Evolutionary conservation across 2,329 filamentous ascomycete species (phyloP), one percentile per base, ranked within the genome.

Genomic region (Boeremia lycopersici): DNA sequence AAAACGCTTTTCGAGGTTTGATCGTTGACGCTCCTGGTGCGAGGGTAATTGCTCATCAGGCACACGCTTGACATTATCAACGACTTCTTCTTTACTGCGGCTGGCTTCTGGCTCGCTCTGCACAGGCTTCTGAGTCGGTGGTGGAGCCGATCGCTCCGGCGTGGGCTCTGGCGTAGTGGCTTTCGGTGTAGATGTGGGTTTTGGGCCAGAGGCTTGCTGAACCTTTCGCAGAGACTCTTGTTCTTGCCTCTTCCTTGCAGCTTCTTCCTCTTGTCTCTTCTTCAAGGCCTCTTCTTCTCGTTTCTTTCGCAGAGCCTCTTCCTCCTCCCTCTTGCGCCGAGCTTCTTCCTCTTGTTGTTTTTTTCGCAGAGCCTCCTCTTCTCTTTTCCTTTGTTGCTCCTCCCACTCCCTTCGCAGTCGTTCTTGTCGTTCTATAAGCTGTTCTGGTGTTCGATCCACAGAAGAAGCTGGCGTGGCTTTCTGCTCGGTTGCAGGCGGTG

Each of bases 1-100:
- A 72, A 95, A 85, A 50, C 82, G 80, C 63, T 85, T 86, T 6
- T 81, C 84, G 35, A 84, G 61, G 43, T 83, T 75, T 62, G 83
- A 87, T 72, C 85, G 76, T 46, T 81, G 80, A 13, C 76, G 74
- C 54, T 84, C 80, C 26, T 76, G 72, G 47, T 83, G 77, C 7
- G 84, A 86, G 7, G 83, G 84, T 5, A 84, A 74, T 7, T 78
- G 68, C 31, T 77, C 73, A 23, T 74, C 69, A 7, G 74, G 70
- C 9, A 74, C 74, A 12, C 66, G 62, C 9, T 60, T 54, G 23
- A 76, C 69, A 11, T 63, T 68, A 35, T 72, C 68, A 6, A 65
- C 59, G 10, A 59, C 55, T 38, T 64, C 40, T 4, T 56, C 39
- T 31, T 59, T 60, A 17, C 48, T 53, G 8, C 52, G 38, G 23